Conservation (phyloP, 208 protist genomes). For the Trichomonas gallinae region DNA sequence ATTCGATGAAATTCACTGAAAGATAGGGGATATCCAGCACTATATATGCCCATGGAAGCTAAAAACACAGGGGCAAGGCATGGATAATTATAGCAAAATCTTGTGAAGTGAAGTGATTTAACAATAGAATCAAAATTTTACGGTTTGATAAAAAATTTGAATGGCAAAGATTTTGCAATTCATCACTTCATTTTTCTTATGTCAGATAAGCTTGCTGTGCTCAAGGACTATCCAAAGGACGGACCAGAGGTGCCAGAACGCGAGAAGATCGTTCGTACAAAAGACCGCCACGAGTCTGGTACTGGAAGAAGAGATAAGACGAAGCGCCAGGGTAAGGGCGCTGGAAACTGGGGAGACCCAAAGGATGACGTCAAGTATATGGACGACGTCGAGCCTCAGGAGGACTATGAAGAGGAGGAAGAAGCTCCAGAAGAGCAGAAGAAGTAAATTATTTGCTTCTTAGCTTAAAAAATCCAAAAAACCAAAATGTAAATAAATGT, state of each 20-base stretch:
- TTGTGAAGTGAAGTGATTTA: not conserved
- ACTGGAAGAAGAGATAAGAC: not conserved
- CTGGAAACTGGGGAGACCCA: not conserved
- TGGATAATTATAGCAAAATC: too few relatives aligned
- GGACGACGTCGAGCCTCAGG: not conserved
- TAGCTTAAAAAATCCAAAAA: too few relatives aligned
- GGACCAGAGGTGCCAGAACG: not conserved
- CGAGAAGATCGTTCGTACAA: not conserved
- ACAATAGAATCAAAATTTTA: not conserved
- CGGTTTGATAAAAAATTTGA: not conserved
- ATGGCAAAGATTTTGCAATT: not conserved
- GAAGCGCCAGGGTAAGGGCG: not conserved
- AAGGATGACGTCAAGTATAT: not conserved
- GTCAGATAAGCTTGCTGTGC: not conserved
- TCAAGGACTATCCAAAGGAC: constrained; percentile 4
- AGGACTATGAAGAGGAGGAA: not conserved
- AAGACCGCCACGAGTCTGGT: not conserved
- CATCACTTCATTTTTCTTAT: not conserved
- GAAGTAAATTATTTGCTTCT: too few relatives aligned
- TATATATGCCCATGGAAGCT: too few relatives aligned
- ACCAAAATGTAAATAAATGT: too few relatives aligned
- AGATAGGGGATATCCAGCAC: too few relatives aligned
- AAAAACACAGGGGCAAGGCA: too few relatives aligned
- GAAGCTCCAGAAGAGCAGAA: too few relatives aligned
- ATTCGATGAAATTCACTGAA: too few relatives aligned